Conservation (phyloP, 139 green algal genomes). For the Micractinium sp. region DNA sequence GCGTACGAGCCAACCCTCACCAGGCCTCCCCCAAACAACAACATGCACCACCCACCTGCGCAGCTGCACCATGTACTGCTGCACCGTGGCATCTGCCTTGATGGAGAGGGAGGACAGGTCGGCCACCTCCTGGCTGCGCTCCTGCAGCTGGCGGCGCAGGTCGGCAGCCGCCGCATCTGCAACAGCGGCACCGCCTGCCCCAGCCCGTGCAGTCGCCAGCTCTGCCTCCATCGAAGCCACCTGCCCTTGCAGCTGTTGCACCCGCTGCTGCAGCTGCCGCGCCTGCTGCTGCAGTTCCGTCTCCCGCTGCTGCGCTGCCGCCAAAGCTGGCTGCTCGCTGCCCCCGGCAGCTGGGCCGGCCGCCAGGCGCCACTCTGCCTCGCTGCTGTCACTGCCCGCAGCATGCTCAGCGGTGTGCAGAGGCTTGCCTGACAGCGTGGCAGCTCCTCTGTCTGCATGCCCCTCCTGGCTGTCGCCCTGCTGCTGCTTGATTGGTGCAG, state of each 20-base stretch:
- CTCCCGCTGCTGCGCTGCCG: background rate
- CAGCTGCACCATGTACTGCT: constrained; percentile 44
- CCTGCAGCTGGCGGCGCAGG: constrained; percentile 20
- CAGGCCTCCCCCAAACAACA: background rate
- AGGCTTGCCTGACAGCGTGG: background rate
- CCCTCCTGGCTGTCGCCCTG: background rate
- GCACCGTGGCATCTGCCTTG: constrained; percentile 21
- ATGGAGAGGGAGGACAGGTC: constrained; percentile 33
- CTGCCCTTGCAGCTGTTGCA: background rate
- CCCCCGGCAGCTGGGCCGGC: background rate
- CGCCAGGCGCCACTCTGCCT: background rate
- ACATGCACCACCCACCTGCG: background rate
- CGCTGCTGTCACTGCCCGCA: background rate
- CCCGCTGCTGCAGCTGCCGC: background rate
- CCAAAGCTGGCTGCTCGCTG: background rate
- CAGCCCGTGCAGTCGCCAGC: background rate
- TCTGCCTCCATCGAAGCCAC: background rate
- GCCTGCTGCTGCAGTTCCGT: background rate
- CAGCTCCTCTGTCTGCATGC: background rate
- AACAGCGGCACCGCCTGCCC: background rate
- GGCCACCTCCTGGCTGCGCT: constrained; percentile 31
- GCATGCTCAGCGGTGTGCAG: background rate
- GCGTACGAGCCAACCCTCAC: too few relatives aligned
- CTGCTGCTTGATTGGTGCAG: background rate
- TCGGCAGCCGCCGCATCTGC: background rate